These are phyloP conservation scores for Hypoxylon sp. DNA, from an alignment of 2,329 filamentous ascomycete genomes.

Conservation along the genomic window DNA sequence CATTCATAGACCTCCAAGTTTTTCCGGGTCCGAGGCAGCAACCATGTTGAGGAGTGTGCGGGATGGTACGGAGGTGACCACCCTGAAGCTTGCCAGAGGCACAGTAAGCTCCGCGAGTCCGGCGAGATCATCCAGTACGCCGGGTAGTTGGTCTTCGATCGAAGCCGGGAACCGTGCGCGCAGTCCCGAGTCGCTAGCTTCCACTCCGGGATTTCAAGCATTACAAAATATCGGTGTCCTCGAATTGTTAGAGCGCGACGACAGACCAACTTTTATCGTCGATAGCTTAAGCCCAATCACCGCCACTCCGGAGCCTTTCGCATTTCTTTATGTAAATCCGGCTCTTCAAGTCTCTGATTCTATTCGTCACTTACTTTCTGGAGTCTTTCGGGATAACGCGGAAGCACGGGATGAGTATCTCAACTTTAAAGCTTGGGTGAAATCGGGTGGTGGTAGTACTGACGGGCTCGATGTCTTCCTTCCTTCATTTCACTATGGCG, in stretches of 20 bases:
- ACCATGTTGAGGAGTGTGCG: slow-evolving; percentile 65
- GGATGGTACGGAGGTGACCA: slow-evolving; percentile 67
- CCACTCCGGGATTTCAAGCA: slow-evolving; percentile 65
- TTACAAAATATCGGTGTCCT: slow-evolving; percentile 76
- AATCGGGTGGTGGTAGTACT: slow-evolving; percentile 68
- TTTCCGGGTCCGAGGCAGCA: slow-evolving; percentile 60
- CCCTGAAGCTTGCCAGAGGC: slow-evolving; percentile 69
- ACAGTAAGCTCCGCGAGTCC: slow-evolving; percentile 66
- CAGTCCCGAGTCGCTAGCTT: slow-evolving; percentile 67
- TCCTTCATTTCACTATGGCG: slow-evolving; percentile 73
- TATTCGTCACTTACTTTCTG: slow-evolving; percentile 70
- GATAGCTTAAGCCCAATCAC: slow-evolving; percentile 75
- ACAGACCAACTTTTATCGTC: slow-evolving; percentile 82
- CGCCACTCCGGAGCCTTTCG: slow-evolving; percentile 67
- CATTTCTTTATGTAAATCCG: slow-evolving; percentile 77
- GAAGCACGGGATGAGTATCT: slow-evolving; percentile 65
- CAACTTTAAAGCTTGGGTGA: slow-evolving; percentile 79
- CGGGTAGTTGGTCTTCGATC: slow-evolving; percentile 68
- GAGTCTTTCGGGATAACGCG: slow-evolving; percentile 61
- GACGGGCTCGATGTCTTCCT: slow-evolving; percentile 68
- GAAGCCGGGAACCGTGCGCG: slow-evolving; percentile 66
- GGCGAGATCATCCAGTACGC: slow-evolving; percentile 65
- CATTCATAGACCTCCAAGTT: slow-evolving; percentile 58
- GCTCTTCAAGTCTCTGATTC: slow-evolving; percentile 72
- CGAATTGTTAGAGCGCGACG: slow-evolving; percentile 83